Evolutionary conservation across 140 eudicot genomes (phyloP), one percentile per base, ranked within the genome.

Genomic region (Anethum foeniculum): DNA sequence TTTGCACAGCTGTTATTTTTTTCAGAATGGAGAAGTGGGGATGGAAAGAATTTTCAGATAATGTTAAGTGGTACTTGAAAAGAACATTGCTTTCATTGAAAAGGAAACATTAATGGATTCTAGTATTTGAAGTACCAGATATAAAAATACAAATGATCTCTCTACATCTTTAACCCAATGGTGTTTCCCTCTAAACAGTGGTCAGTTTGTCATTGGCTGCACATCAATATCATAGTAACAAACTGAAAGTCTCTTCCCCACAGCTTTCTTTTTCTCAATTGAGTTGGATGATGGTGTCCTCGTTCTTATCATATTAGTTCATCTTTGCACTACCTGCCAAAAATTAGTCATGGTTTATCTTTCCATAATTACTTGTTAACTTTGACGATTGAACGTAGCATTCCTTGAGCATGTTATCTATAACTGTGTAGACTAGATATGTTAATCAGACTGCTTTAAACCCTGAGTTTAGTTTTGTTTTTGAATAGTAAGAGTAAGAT

Each of bases 281-380:
- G 76, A 67, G 67, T 79, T 79, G 82, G 82, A 67, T 79, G 82
- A 67, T 67, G 62, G 77, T 65, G 81, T 64, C 81, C 58, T 79
- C 48, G n/a, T 65, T 46, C 77, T 79, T 67, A 79, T 79, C 76
- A 46, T 62, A 67, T 43, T 21, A 79, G 36, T 47, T 28, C 21
- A 74, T 41, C 54, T 44, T 43, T 43, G 56, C 9, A 74, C 54
- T 74, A 44, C 18, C 15, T 74, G 49, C 34, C 38, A 74, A 74
- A 44, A 23, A 1, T 0, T n/a, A 21, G 78, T 43, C 49, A 46
- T 27, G 23, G 32, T 74, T 43, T 46, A 75, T 68, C 64, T 75
- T 47, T 12, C 39, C 18, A 27, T 48, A 75, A n/a, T 16, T 48
- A 13, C 79, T 75, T 75, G 62, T 0, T 44, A 21, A 3, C 44